Evolutionary conservation across 352 stramenopile species (phyloP).

Genomic region (Globisporangium radiosum): DNA sequence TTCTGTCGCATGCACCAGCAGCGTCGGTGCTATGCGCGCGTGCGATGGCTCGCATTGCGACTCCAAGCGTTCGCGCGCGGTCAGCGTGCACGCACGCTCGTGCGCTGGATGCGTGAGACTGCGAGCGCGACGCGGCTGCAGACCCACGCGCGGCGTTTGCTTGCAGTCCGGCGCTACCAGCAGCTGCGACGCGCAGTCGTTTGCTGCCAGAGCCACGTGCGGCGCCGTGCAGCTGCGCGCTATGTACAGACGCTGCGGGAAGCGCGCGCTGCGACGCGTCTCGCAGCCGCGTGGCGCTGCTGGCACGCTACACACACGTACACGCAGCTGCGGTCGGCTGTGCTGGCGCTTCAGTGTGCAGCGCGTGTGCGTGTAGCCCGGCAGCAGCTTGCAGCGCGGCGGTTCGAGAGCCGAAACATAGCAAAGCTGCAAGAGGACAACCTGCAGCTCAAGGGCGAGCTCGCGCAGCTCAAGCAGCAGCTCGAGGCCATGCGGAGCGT

Average conservation of each 20-base stretch:
- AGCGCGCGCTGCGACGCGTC: slow-evolving; percentile 28
- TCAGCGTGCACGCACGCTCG: slow-evolving; percentile 21
- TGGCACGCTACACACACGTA: slow-evolving; percentile 26
- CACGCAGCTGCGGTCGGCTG: slow-evolving; percentile 16
- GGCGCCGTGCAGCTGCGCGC: slow-evolving; percentile 26
- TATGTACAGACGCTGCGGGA: slow-evolving; percentile 38
- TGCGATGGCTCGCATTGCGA: slow-evolving; percentile 27
- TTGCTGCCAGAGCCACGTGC: slow-evolving; percentile 40
- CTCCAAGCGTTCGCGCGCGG: slow-evolving; percentile 44
- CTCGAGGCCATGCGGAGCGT: slow-evolving; percentile 36
- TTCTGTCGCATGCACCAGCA: slow-evolving; percentile 39
- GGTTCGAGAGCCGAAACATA: slow-evolving; percentile 67
- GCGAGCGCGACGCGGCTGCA: slow-evolving; percentile 35
- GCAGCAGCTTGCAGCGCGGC: slow-evolving; percentile 31
- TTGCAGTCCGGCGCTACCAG: slow-evolving; percentile 26
- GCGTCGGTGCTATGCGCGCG: slow-evolving; percentile 25
- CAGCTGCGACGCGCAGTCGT: slow-evolving; percentile 34
- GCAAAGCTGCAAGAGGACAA: slow-evolving; percentile 73
- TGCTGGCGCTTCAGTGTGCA: slow-evolving; percentile 53
- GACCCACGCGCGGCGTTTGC: slow-evolving; percentile 32
- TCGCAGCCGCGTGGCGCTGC: slow-evolving; percentile 37
- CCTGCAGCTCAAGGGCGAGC: slow-evolving; percentile 54
- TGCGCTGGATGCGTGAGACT: slow-evolving; percentile 36
- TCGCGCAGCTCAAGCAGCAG: slow-evolving; percentile 49
- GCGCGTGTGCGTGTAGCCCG: slow-evolving; percentile 34